Percentiles rank a stretch among this genome's conserved stretches.
These are phyloP conservation scores for Ogataea angusta DNA, from an alignment of 805 yeast genomes.

Conservation along the genomic window DNA sequence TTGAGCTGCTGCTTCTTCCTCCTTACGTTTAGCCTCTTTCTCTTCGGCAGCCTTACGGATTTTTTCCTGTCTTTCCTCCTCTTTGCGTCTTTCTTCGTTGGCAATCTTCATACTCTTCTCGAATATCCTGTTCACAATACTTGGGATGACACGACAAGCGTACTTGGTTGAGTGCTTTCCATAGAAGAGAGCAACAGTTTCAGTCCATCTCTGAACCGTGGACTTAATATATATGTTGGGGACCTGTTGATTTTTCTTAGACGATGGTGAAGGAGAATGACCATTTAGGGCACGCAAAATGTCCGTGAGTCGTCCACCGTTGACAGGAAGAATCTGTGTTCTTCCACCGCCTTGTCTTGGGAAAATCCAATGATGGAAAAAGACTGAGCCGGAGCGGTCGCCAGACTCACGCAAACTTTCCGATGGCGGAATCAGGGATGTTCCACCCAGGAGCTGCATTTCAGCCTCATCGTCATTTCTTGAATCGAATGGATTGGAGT, in stretches of 20 bases:
- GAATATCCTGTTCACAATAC: slow-evolving; percentile 45
- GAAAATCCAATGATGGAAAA: slow-evolving; percentile 12
- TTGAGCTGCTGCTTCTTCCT: slow-evolving; percentile 35
- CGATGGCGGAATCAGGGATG: slow-evolving; percentile 10
- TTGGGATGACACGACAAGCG: slow-evolving; percentile 36
- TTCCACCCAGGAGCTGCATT: slow-evolving; percentile 8
- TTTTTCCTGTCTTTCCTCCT: slow-evolving; percentile 26
- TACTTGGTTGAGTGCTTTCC: slow-evolving; percentile 37
- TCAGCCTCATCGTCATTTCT: slow-evolving; percentile 11
- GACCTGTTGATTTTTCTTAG: slow-evolving; percentile 19
- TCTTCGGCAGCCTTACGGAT: slow-evolving; percentile 29
- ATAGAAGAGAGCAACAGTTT: slow-evolving; percentile 49
- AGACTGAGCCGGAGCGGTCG: slow-evolving; percentile 10
- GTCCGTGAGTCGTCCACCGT: slow-evolving; percentile 18
- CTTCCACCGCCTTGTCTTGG: slow-evolving; percentile 17
- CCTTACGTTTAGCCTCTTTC: slow-evolving; percentile 29
- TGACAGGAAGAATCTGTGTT: slow-evolving; percentile 13
- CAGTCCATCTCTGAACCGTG: slow-evolving; percentile 68
- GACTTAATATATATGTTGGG: slow-evolving; percentile 25
- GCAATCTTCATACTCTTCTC: slow-evolving; percentile 43
- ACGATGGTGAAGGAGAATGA: slow-evolving; percentile 4
- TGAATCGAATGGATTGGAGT: slow-evolving; percentile 6
- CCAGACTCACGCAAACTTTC: slow-evolving; percentile 7
- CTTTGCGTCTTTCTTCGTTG: slow-evolving; percentile 30
- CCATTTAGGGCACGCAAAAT: slow-evolving; percentile 21